Base-by-base conservation (phyloP, 2,329 filamentous ascomycete species). In the Aspergillus sclerotialis region DNA sequence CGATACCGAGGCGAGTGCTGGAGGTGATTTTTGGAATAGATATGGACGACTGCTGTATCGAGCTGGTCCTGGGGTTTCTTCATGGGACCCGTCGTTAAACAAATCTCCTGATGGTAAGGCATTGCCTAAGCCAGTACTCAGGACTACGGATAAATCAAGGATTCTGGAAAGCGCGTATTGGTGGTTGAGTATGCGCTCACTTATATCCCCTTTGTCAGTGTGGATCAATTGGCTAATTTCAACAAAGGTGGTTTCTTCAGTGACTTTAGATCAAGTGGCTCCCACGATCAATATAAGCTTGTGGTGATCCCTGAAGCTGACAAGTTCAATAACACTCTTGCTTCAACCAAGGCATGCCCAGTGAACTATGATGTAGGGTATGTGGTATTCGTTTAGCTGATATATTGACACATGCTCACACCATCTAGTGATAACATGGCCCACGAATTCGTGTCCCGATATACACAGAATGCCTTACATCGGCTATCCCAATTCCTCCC, bases 41-140 rank as follows among this genome's bases (percentile, higher is more conserved):
- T 76, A 76, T 39, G 74, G 74, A 4, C 60, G 73, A 17, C 65
- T 65, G 4, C 49, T 77, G 19, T 76, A 68, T 50, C 68, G 72
- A 37, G 67, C 72, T 1, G 58, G 60, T 7, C 45, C 55, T 4
- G 70, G 63, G 7, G 68, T 73, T 42, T 44, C 71, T 1, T 54
- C 63, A 2, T 78, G 75, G 58, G 65, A 70, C 42, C 50, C 60
- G 8, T 60, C 49, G 30, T 38, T 58, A 12, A 58, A 57, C 37
- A 44, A 55, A 9, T 70, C 56, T 37, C 45, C 60, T 19, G 68
- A 72, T 38, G 66, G 67, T 9, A 73, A 67, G 11, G 56, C 60
- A 6, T 59, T 70, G 7, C 58, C 66, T 0, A 71, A 69, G 50
- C 65, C 72, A 0, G 64, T 73, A 0, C 58, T 76, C 30, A 61